A percentile compares a stretch with the other conserved stretches of the same genome.
Evolutionary conservation across 2,329 filamentous ascomycete genomes (phyloP).

Genomic region (Clathrospora elynae): DNA sequence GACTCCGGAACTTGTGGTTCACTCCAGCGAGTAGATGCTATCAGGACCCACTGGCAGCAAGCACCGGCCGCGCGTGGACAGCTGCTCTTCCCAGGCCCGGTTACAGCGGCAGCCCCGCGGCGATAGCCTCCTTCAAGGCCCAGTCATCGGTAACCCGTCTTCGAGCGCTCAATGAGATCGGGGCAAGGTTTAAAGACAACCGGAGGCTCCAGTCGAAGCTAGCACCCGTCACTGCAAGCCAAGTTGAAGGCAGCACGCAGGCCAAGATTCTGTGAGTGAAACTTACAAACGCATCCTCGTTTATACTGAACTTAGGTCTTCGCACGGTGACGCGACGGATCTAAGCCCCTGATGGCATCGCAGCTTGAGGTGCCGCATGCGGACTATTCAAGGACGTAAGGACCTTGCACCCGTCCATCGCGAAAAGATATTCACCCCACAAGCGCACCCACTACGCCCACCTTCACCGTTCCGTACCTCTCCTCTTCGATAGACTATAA

Average conservation of each 20-base stretch:
- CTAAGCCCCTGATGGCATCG: no score
- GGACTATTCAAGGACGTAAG: no score
- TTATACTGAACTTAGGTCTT: background rate
- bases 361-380: background rate
- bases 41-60: background rate
- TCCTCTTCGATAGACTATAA: no score
- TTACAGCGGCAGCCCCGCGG: background rate
- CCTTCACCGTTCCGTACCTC: no score
- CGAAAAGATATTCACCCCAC: no score
- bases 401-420: conserved; percentile 5
- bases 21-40: conserved; percentile 6
- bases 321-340: background rate
- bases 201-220: no score
- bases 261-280: conserved; percentile 15
- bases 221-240: no score
- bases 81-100: background rate
- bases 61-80: conserved; percentile 4
- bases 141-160: background rate
- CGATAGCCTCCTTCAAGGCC: background rate
- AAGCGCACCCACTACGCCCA: no score
- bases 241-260: no score
- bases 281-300: conserved; percentile 1
- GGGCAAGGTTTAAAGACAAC: no score
- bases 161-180: no score
- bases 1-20: conserved; percentile 2